Evolutionary conservation across 768 basidiomycete species (phyloP).

Genomic region (Tulasnella sp.): DNA sequence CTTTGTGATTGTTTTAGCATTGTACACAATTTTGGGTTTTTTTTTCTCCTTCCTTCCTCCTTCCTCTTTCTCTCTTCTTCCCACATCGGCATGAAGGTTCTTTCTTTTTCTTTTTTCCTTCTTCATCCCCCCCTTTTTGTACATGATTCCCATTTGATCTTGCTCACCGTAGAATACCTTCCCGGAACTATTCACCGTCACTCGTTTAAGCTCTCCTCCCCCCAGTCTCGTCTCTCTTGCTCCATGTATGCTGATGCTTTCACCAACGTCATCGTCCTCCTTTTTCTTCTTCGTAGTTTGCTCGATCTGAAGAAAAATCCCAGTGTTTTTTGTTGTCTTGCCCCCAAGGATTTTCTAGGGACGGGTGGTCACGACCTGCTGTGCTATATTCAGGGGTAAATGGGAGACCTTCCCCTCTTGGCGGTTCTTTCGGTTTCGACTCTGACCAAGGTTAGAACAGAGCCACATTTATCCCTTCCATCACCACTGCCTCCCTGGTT

Average conservation of each 20-base stretch:
- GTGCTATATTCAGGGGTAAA: neutral
- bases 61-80: neutral
- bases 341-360: neutral
- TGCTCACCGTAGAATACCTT: slow-evolving; percentile 8
- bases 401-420: neutral
- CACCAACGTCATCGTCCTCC: neutral
- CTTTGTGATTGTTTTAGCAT: slow-evolving; percentile 10
- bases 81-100: neutral
- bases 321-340: neutral
- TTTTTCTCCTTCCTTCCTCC: neutral
- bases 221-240: neutral
- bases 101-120: neutral
- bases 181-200: neutral
- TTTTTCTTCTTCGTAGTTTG: neutral
- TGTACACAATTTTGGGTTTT: slow-evolving; percentile 5
- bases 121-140: neutral
- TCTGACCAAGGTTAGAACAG: neutral
- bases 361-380: neutral
- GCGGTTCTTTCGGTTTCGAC: slow-evolving; percentile 1
- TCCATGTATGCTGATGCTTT: neutral
- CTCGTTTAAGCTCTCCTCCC: neutral
- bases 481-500: neutral
- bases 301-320: neutral
- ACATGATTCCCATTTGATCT: neutral
- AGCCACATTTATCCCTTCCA: slow-evolving; percentile 2